Base-by-base conservation (phyloP, 1,139 yeast species). In the Candida buenavistaensis region DNA sequence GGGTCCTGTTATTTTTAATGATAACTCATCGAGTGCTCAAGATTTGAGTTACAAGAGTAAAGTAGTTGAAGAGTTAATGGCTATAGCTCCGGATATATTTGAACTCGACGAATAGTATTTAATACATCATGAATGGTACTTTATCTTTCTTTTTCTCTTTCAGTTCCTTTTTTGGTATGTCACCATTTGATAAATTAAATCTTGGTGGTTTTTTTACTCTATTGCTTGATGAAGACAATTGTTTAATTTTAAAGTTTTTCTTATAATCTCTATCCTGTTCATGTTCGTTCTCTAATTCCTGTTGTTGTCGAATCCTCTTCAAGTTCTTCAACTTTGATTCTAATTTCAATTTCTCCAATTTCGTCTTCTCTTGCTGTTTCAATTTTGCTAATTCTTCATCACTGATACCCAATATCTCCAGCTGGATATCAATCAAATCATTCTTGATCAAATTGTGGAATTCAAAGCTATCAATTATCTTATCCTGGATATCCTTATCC, bases 1-100 rank as follows among this genome's bases (percentile, higher is more conserved):
- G 97, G 97, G 97, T 0, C 96, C 96, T 9, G 87, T 88, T 2
- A 62, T 92, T 33, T 73, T 92, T 55, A 75, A 77, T 34, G 85
- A 78, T 49, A 75, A 74, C 43, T 76, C 77, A 24, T 63, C 73
- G 54, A 80, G 78, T 47, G 82, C 85, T 4, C 87, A 82, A 43
- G 96, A 88, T 50, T 77, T 89, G 61, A 82, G 85, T 39, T 79
- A 76, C 44, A 94, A 89, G 62, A 86, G 89, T 40, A 76, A 80
- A 43, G 86, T 88, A 5, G 77, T 90, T 50, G 96, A 89, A 55
- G 92, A 89, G 40, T 74, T 90, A 51, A 78, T 90, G 67, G 60
- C 71, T 44, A 88, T 87, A 50, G 92, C 95, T n/a, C 80, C 78
- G 45, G 95, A 85, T 42, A 89, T 90, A 26, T 89, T 89, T 55